Evolutionary conservation across 371 early-diverging fungal genomes (phyloP), one percentile per base, ranked within the genome.

Genomic region (Cokeromyces recurvatus): DNA sequence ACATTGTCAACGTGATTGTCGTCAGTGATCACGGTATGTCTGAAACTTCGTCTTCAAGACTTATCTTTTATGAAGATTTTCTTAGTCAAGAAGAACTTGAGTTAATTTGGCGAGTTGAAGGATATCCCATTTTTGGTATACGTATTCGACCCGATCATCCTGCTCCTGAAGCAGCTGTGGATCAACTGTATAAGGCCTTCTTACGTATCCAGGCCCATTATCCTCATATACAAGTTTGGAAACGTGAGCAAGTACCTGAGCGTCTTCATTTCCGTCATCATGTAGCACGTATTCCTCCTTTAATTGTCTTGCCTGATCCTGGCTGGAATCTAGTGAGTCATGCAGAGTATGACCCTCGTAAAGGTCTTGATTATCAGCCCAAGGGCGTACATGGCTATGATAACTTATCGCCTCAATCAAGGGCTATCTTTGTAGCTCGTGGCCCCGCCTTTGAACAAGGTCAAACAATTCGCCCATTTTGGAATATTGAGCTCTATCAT

Each of bases 11-110:
- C 57, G 43, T 95, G 2, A 74, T 97, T 31, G 60, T 95, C 22
- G 92, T 94, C 10, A 82, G 92, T 51, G 97, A 96, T 62, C 98
- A 96, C 51, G 97, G 98, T 4, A 96, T 97, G 97, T 78, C 90
- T 0, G 61, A 70, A 20, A 54, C 66, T 11, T 61, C 75, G 14
- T 60, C 71, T 31, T 66, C 80, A 12, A 63, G 71, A 3, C 42
- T 68, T 20, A 79, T 93, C 31, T 88, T 74, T 59, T 70, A 92
- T 43, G 94, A 92, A 43, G 88, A 91, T 47, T 63, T 52, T 3
- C 35, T 76, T 16, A 66, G 68, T 3, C 21, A 51, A 8, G 57
- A 64, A 22, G 71, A 68, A 17, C 22, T 71, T 12, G 29, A 11
- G 2, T 38, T 63, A 42, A 69, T 77, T 12, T 57, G 62, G 51